Conservation (phyloP, 2,329 filamentous ascomycete species). For the Orbilia quercus region DNA sequence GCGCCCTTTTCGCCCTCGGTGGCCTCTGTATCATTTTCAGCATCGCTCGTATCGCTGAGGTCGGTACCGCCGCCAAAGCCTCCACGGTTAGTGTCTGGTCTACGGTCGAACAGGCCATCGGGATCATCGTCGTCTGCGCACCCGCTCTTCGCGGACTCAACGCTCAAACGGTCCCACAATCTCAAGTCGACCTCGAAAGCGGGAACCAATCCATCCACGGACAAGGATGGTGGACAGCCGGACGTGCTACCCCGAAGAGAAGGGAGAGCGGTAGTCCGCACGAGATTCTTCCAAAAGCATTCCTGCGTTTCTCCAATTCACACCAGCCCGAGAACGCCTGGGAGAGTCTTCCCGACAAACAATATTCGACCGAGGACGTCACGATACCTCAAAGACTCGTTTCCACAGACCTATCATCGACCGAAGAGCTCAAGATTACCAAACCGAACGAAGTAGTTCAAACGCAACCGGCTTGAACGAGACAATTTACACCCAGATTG, state of each 20-base stretch:
- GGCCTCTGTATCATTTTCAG: conserved; percentile 52
- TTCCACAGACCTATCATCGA: conserved; percentile 36
- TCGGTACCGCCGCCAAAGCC: conserved; percentile 35
- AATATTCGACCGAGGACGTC: conserved; percentile 37
- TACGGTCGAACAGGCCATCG: conserved; percentile 44
- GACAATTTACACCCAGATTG: not conserved
- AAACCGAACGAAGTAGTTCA: conserved; percentile 24
- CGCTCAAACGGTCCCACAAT: conserved; percentile 25
- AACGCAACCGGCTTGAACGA: conserved; percentile 27
- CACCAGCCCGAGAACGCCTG: conserved; percentile 44
- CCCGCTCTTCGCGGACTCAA: conserved; percentile 44
- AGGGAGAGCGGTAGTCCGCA: conserved; percentile 46
- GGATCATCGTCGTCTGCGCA: conserved; percentile 53
- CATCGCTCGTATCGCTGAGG: conserved; percentile 31
- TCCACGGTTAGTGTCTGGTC: conserved; percentile 43
- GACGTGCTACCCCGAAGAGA: conserved; percentile 49
- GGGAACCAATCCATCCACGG: conserved; percentile 49
- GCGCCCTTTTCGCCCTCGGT: conserved; percentile 50
- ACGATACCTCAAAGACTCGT: conserved; percentile 32
- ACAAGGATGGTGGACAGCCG: conserved; percentile 55
- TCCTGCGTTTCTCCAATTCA: conserved; percentile 42
- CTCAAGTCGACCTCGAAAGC: conserved; percentile 55
- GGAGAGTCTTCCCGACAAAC: conserved; percentile 49
- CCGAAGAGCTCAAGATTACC: conserved; percentile 44
- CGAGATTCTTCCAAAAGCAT: conserved; percentile 47